phyloP scores from a whole-genome alignment of 2,329 filamentous ascomycete species.

The Orbilia ellipsospora region DNA sequence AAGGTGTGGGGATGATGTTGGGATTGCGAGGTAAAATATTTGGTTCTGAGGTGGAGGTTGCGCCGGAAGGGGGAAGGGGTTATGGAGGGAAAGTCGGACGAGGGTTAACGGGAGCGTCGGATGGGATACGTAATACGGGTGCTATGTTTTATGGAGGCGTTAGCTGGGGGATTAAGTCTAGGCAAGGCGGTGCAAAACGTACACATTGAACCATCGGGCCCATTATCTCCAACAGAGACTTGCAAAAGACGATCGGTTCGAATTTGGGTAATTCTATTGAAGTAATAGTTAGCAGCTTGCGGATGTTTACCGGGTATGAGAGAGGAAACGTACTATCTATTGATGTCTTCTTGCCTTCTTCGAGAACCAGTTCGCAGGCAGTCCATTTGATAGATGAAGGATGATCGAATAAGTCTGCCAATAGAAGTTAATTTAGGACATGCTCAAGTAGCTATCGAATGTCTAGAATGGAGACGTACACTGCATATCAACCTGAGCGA shows the following conservation, averaged over 20 bases:
- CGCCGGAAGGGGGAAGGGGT: constrained; percentile 57
- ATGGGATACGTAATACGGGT: constrained; percentile 80
- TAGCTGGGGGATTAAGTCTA: constrained; percentile 69
- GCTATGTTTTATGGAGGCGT: constrained; percentile 69
- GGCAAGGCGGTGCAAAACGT: not conserved
- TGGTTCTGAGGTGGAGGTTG: constrained; percentile 69
- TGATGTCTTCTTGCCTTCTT: constrained; percentile 60
- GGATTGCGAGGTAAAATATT: constrained; percentile 79
- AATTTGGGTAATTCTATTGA: constrained; percentile 74
- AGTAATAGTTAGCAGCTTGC: not conserved
- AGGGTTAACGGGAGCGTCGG: constrained; percentile 64
- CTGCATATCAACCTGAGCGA: constrained; percentile 76
- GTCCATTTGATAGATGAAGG: constrained; percentile 74
- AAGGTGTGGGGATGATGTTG: constrained; percentile 79
- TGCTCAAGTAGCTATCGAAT: not conserved
- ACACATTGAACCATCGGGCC: constrained; percentile 67
- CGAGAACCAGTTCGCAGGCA: constrained; percentile 69
- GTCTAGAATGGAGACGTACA: constrained; percentile 58
- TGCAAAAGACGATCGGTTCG: constrained; percentile 82
- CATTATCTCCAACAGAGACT: constrained; percentile 76
- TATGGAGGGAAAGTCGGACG: constrained; percentile 60
- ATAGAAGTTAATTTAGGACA: constrained; percentile 13
- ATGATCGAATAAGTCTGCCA: constrained; percentile 71
- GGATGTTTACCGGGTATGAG: constrained; percentile 60
- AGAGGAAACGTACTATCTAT: constrained; percentile 34